A percentile compares a stretch with the other conserved stretches of the same genome.
Evolutionary conservation across 2,329 filamentous ascomycete species (phyloP).

Genomic region (Grosmannia penicillata): DNA sequence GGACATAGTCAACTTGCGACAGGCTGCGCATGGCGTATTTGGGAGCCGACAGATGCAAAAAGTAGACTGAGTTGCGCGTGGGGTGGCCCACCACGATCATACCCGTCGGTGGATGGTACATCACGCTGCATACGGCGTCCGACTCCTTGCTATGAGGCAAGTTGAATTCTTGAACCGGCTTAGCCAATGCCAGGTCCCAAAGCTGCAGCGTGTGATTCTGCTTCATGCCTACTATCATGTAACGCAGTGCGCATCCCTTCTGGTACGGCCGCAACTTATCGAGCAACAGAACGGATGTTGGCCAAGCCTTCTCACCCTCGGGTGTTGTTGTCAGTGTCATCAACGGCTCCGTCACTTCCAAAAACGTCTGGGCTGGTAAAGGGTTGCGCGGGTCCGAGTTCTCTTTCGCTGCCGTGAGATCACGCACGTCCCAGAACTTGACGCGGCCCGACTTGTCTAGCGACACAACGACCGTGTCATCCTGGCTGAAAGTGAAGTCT

Average conservation of each 20-base stretch:
- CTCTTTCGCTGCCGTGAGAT: constrained; percentile 45
- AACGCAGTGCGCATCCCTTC: constrained; percentile 79
- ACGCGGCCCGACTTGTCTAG: constrained; percentile 92
- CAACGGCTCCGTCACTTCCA: constrained; percentile 75
- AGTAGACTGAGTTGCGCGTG: constrained; percentile 93
- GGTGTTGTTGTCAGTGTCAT: constrained; percentile 77
- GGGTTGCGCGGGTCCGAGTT: constrained; percentile 34
- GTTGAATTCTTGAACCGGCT: constrained; percentile 93
- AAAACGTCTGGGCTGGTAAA: constrained; percentile 38
- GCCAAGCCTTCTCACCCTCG: constrained; percentile 86
- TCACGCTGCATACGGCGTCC: constrained; percentile 93
- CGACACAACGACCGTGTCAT: constrained; percentile 86
- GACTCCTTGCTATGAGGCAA: constrained; percentile 92
- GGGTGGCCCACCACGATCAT: constrained; percentile 94
- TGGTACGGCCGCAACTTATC: constrained; percentile 91
- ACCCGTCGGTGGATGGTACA: constrained; percentile 81
- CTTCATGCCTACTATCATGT: constrained; percentile 96
- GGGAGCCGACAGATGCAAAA: constrained; percentile 86
- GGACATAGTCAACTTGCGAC: constrained; percentile 78
- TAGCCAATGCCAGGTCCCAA: constrained; percentile 91
- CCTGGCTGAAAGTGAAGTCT: constrained; percentile 94
- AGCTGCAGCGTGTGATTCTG: constrained; percentile 97
- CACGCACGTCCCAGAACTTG: constrained; percentile 95
- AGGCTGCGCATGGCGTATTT: constrained; percentile 75
- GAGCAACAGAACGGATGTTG: constrained; percentile 87